Evolutionary conservation across 768 basidiomycete genomes (phyloP).

Genomic region (Tulasnella sp.): DNA sequence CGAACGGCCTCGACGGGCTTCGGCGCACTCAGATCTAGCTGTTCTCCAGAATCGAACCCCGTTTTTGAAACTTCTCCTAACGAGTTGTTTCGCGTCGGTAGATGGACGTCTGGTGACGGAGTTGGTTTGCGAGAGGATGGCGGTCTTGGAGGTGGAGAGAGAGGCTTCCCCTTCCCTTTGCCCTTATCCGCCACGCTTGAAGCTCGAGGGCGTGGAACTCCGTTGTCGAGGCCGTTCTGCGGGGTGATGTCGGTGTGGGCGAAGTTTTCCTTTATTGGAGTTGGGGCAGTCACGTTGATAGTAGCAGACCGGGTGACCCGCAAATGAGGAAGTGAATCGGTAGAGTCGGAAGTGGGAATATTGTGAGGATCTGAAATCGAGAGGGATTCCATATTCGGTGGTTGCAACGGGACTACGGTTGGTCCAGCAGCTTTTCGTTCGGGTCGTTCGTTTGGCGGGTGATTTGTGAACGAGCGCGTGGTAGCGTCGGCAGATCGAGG

Average conservation of each 20-base stretch:
- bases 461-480: background rate
- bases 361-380: background rate
- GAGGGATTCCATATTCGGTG: background rate
- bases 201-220: background rate
- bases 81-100: background rate
- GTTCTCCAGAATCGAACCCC: background rate
- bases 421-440: constrained; percentile 3
- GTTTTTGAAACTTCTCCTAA: constrained; percentile 8
- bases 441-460: background rate
- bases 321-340: background rate
- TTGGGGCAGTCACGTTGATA: background rate
- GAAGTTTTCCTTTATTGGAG: background rate
- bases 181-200: background rate
- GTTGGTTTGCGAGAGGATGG: background rate
- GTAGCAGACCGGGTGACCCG: background rate
- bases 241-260: background rate
- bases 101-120: background rate
- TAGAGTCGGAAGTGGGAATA: background rate
- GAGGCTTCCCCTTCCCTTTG: background rate
- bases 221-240: background rate
- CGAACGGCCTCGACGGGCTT: background rate
- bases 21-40: background rate
- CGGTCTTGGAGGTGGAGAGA: constrained; percentile 5
- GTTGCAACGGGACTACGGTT: background rate
- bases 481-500: constrained; percentile 11